These are phyloP conservation scores for Candida labiduridarum DNA, from an alignment of 1,139 yeast species.

Conservation along the genomic window DNA sequence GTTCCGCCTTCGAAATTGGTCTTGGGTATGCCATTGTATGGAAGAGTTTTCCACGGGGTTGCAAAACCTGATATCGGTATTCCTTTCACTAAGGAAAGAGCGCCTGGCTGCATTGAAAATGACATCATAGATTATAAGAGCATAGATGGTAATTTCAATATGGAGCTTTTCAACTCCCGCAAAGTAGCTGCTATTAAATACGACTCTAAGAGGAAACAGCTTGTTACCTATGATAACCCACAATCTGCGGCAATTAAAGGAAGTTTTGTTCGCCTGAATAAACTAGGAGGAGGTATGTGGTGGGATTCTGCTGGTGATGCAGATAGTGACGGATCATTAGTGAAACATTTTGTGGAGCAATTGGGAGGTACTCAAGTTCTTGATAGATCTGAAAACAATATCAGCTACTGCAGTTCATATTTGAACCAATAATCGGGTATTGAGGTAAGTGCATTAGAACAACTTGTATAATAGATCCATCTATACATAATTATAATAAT, in stretches of 20 bases:
- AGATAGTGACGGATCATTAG: constrained; percentile 34
- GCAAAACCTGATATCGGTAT: constrained; percentile 39
- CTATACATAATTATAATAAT: constrained; percentile 1
- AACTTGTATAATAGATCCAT: constrained; percentile 2
- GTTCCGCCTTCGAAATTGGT: constrained; percentile 56
- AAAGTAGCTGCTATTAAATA: constrained; percentile 62
- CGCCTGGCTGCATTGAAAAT: constrained; percentile 23
- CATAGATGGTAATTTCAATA: constrained; percentile 41
- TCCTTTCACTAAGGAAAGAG: constrained; percentile 37
- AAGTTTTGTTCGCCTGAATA: constrained; percentile 46
- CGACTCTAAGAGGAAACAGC: constrained; percentile 35
- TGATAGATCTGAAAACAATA: constrained; percentile 19
- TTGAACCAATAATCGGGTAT: neutral
- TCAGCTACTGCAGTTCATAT: neutral
- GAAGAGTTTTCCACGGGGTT: constrained; percentile 60
- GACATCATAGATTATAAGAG: constrained; percentile 60
- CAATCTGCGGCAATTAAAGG: constrained; percentile 62
- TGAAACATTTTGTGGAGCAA: constrained; percentile 43
- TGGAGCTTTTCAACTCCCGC: constrained; percentile 53
- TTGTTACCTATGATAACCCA: constrained; percentile 70
- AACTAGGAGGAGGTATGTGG: constrained; percentile 86
- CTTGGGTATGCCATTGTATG: constrained; percentile 89
- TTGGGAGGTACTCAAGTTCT: constrained; percentile 36
- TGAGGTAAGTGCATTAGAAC: neutral
- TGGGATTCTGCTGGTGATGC: constrained; percentile 91